Evolutionary conservation across 139 green algal genomes (phyloP).

Genomic region (Haematococcus lacustris): DNA sequence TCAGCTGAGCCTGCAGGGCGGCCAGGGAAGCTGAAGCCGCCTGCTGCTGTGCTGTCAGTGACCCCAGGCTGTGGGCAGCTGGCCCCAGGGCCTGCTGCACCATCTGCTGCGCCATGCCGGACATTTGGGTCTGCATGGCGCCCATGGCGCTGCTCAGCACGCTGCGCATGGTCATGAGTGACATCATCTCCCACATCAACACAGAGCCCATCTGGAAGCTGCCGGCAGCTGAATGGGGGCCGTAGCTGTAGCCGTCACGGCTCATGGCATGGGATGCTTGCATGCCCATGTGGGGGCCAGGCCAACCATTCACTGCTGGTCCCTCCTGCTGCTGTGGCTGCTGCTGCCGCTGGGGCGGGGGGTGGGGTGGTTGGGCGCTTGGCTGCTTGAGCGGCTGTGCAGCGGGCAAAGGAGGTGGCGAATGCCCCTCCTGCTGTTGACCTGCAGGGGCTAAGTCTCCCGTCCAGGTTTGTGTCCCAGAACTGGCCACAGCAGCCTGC

Average conservation of each 20-base stretch:
- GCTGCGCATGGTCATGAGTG: slow-evolving; percentile 23
- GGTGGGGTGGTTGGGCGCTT: too few relatives aligned
- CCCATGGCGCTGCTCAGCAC: slow-evolving; percentile 17
- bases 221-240: not conserved
- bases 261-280: not conserved
- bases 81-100: slow-evolving; percentile 15
- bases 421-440: not conserved
- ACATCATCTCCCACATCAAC: slow-evolving; percentile 33
- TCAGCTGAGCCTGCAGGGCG: not conserved
- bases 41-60: not conserved
- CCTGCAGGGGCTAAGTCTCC: too few relatives aligned
- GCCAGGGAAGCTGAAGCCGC: not conserved
- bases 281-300: too few relatives aligned
- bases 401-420: not conserved
- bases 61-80: not conserved
- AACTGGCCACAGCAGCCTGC: too few relatives aligned
- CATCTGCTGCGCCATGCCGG: slow-evolving; percentile 28
- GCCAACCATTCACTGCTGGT: too few relatives aligned
- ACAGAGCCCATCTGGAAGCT: slow-evolving; percentile 17
- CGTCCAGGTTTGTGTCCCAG: too few relatives aligned
- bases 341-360: too few relatives aligned
- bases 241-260: not conserved
- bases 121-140: slow-evolving; percentile 29
- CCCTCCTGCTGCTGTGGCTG: too few relatives aligned
- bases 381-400: not conserved